Base-by-base conservation (phyloP, 73 alveolate species). In the Strombidium stylifer region DNA sequence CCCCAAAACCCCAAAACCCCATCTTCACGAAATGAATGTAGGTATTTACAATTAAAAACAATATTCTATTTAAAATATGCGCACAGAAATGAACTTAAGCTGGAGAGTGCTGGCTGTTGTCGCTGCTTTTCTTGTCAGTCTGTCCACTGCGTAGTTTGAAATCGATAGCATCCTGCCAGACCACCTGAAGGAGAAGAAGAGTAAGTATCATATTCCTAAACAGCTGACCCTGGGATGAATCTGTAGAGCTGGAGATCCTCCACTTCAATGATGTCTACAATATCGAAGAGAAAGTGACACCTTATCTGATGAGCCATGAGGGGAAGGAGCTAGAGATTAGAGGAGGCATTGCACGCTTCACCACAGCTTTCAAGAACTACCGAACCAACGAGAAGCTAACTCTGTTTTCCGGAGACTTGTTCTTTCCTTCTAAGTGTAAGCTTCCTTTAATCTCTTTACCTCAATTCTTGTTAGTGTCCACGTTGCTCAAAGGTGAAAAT, bases 261-360 rank as follows among this genome's bases (percentile, higher is more conserved):
- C 96, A 87, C 49, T 87, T 87, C 69, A 87, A 87, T 70, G 96
- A 87, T 77, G 96, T 87, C 12, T 87, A 87, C 53, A 87, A 87
- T 24, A 61, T 87, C 23, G 89, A 82, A 25, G 96, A 74, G 31
- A 56, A 61, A 62, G 51, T 54, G 5, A 34, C 21, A 23, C 1
- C 25, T 40, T 20, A 26, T 34, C 19, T 41, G 21, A 45, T 18
- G 12, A 53, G 28, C 19, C 19, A 3, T 5, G 8, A 53, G 26
- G 50, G 26, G 14, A 8, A 11, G 10, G 8, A 11, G 36, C 36
- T 12, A 49, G 67, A 35, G 90, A 74, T 20, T 7, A 86, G 73
- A 14, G 91, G 91, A 42, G 91, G 89, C 10, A 90, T 90, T 10
- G 84, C 96, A 0, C 51, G 96, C 40, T 87, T 87, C 57, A 73